phyloP scores from a whole-genome alignment of 139 green algal genomes.

The Micromonas commoda region DNA sequence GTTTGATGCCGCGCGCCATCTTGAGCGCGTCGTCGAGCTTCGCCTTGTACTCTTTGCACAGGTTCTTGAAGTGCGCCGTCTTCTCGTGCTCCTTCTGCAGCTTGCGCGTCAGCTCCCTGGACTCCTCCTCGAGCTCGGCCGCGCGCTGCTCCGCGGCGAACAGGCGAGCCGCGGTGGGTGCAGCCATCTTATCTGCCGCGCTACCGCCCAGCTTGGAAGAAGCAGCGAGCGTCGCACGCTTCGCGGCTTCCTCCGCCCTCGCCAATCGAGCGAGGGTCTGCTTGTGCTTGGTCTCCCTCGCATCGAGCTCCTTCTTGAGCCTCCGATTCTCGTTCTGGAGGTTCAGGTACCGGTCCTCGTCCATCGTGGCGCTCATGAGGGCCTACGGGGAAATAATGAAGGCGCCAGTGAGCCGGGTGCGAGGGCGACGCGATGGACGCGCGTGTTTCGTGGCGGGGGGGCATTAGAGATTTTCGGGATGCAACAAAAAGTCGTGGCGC shows the following conservation, averaged over 20 bases:
- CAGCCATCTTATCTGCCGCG: background rate
- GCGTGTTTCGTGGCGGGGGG: too few species aligned
- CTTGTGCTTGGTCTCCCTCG: background rate
- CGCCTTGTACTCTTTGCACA: slow-evolving; percentile 13
- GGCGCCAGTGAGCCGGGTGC: background rate
- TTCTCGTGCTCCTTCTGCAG: slow-evolving; percentile 8
- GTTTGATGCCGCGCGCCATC: too few species aligned
- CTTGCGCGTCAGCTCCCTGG: background rate
- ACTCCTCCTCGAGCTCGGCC: background rate
- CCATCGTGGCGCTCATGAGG: background rate
- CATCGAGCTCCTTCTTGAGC: slow-evolving; percentile 7
- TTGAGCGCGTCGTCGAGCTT: background rate
- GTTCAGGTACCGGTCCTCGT: background rate
- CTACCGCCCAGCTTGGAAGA: background rate
- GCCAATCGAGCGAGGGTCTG: background rate
- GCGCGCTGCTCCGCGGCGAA: background rate
- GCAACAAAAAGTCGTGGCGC: too few species aligned
- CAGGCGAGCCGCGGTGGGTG: background rate
- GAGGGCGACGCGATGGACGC: background rate
- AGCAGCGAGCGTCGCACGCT: slow-evolving; percentile 6
- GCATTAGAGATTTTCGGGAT: too few species aligned
- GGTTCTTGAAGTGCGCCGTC: slow-evolving; percentile 9
- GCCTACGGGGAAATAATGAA: too few species aligned
- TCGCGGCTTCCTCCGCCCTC: slow-evolving; percentile 15
- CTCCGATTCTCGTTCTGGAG: background rate